Evolutionary conservation across 75 land plant species (phyloP).

Genomic region (Cunninghamia lanceolata): DNA sequence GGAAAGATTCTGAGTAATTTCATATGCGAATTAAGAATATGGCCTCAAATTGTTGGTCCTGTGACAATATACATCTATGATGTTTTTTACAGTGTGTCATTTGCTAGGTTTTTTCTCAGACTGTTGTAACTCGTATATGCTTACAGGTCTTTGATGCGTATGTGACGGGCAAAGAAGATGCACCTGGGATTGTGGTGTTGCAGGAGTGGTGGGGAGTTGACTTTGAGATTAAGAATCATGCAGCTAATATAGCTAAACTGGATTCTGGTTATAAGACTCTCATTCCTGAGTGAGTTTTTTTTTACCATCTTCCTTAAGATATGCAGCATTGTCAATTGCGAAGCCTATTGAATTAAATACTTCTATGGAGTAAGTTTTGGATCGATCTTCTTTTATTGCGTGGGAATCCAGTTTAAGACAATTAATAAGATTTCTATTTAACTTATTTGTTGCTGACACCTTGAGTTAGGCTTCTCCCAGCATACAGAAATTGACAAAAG

Average conservation of each 20-base stretch:
- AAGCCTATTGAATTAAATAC: not conserved
- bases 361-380: not conserved
- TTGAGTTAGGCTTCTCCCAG: not conserved
- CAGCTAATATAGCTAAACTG: constrained; percentile 59
- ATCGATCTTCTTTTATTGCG: not conserved
- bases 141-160: constrained; percentile 84
- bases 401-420: not conserved
- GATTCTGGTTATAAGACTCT: constrained; percentile 77
- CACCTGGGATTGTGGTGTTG: constrained; percentile 91
- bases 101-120: not conserved
- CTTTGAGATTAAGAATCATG: constrained; percentile 93
- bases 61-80: not conserved
- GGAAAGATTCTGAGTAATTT: not conserved
- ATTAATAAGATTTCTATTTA: not conserved
- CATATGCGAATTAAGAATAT: not conserved
- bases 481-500: not conserved
- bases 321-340: constrained; percentile 1
- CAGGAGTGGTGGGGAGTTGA: constrained; percentile 99
- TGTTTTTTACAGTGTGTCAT: not conserved
- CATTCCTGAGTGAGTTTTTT: constrained; percentile 77
- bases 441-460: not conserved
- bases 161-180: constrained; percentile 82
- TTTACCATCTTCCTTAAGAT: not conserved
- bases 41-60: not conserved
- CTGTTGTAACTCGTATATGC: not conserved